These are phyloP conservation scores for Moringa oleifera DNA, from an alignment of 345 rosid species.

Conservation along the genomic window DNA sequence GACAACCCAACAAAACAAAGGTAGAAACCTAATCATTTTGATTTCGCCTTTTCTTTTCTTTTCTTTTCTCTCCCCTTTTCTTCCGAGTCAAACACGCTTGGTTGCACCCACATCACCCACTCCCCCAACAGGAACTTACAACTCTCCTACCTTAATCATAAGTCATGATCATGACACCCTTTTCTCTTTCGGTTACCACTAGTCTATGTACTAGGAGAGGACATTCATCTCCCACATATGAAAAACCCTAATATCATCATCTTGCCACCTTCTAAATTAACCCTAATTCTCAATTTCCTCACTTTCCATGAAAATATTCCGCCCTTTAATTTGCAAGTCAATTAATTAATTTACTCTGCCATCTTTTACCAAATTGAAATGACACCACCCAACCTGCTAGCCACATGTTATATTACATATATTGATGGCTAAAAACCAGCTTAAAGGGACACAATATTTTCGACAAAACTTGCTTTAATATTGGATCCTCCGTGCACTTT, in stretches of 20 bases:
- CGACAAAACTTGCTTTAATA: too few relatives aligned
- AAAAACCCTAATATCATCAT: slow-evolving; percentile 5
- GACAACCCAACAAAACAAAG: slow-evolving; percentile 15
- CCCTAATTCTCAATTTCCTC: too few relatives aligned
- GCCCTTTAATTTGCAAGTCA: too few relatives aligned
- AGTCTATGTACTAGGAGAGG: slow-evolving; percentile 17
- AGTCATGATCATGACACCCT: slow-evolving; percentile 15
- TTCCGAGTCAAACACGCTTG: slow-evolving; percentile 21
- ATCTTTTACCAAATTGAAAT: too few relatives aligned
- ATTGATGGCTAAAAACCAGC: too few relatives aligned
- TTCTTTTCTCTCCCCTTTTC: too few relatives aligned
- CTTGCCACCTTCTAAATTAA: slow-evolving; percentile 8
- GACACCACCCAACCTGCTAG: too few relatives aligned
- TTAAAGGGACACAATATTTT: too few relatives aligned
- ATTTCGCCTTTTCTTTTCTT: slow-evolving; percentile 9
- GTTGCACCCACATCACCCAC: slow-evolving; percentile 20
- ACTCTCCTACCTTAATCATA: slow-evolving; percentile 32
- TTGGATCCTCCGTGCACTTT: slow-evolving; percentile 5
- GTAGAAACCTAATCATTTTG: slow-evolving; percentile 14
- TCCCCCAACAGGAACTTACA: slow-evolving; percentile 15
- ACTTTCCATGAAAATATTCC: too few relatives aligned
- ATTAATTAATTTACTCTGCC: too few relatives aligned
- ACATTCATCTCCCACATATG: not conserved
- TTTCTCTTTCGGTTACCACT: slow-evolving; percentile 38
- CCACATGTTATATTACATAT: too few relatives aligned